Evolutionary conservation across 208 protist genomes (phyloP).

Genomic region (Leishmania tropica): DNA sequence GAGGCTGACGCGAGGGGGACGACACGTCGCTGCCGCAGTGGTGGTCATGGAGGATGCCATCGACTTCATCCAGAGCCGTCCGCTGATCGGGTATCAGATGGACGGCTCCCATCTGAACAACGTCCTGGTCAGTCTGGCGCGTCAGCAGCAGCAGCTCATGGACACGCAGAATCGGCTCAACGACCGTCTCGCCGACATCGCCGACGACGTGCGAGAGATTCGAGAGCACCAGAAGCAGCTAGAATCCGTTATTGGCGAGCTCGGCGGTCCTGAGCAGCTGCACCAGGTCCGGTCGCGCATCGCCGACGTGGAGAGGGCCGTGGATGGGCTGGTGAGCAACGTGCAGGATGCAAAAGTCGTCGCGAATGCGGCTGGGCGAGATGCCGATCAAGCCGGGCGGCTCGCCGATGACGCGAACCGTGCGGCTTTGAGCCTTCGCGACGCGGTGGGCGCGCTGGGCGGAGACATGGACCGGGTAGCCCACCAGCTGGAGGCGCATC

Average conservation of each 20-base stretch:
- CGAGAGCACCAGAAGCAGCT: slow-evolving; percentile 45
- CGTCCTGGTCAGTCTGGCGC: slow-evolving; percentile 65
- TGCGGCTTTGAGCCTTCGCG: slow-evolving; percentile 33
- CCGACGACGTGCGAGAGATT: slow-evolving; percentile 49
- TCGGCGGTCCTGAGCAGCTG: slow-evolving; percentile 37
- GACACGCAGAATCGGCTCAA: slow-evolving; percentile 42
- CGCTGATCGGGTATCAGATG: slow-evolving; percentile 84
- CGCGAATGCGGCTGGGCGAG: slow-evolving; percentile 36
- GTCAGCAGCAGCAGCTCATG: slow-evolving; percentile 57
- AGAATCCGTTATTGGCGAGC: slow-evolving; percentile 44
- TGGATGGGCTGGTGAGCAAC: slow-evolving; percentile 41
- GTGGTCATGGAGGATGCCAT: slow-evolving; percentile 57
- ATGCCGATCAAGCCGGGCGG: slow-evolving; percentile 52
- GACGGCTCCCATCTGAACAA: slow-evolving; percentile 80
- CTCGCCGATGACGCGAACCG: slow-evolving; percentile 54
- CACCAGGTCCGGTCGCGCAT: slow-evolving; percentile 46
- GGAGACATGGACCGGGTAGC: slow-evolving; percentile 39
- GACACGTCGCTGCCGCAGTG: neutral
- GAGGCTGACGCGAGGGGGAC: neutral
- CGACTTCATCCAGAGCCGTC: slow-evolving; percentile 77
- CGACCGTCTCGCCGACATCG: slow-evolving; percentile 46
- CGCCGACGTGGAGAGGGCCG: slow-evolving; percentile 48
- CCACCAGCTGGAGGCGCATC: slow-evolving; percentile 41
- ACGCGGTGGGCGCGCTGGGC: slow-evolving; percentile 31
- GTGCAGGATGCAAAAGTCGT: slow-evolving; percentile 43